Evolutionary conservation across 2,329 filamentous ascomycete genomes (phyloP), one percentile per base, ranked within the genome.

Genomic region (Verticillium albo-atrum): DNA sequence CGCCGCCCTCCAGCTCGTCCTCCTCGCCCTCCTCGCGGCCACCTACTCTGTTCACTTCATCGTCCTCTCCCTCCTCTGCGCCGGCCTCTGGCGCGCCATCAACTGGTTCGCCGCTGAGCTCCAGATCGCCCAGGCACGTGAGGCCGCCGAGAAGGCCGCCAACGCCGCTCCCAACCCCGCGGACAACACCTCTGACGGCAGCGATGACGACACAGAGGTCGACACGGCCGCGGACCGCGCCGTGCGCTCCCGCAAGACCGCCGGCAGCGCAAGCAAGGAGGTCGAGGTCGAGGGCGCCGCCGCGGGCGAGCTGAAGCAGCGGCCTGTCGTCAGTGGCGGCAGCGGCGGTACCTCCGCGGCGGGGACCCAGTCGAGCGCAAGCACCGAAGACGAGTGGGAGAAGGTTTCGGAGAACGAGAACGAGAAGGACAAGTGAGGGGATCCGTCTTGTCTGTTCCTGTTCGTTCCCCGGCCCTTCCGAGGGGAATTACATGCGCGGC

Each of bases 351-450:
- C 25, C 7, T 61, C 67, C 52, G 67, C 73, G 54, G 71, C 75
- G 56, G 80, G 78, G 37, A 78, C 76, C 26, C 84, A 81, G 72
- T 86, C 83, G 53, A 80, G 82, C 57, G 81, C 74, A 23, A 94
- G 92, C 75, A 97, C 93, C 4, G 94, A 98, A 77, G 94, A 94
- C 70, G 94, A 98, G 76, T 98, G 94, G 94, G 94, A 97, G 79
- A 96, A 95, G 80, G 89, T 98, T 4, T 92, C 91, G 25, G 89
- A 90, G 73, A 85, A 81, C 60, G 85, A 87, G 78, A 81, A 80
- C 66, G 82, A 84, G 65, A 85, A 85, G 73, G 79, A 80, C 61
- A 83, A 83, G 70, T 82, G 63, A 72, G 30, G 30, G 12, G 42
- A 12, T 14, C 14, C n/a, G 35, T n/a, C 9, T 9, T 58, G 32